These are phyloP conservation scores for Pisolithus sp. DNA, from an alignment of 768 basidiomycete species.

Conservation along the genomic window DNA sequence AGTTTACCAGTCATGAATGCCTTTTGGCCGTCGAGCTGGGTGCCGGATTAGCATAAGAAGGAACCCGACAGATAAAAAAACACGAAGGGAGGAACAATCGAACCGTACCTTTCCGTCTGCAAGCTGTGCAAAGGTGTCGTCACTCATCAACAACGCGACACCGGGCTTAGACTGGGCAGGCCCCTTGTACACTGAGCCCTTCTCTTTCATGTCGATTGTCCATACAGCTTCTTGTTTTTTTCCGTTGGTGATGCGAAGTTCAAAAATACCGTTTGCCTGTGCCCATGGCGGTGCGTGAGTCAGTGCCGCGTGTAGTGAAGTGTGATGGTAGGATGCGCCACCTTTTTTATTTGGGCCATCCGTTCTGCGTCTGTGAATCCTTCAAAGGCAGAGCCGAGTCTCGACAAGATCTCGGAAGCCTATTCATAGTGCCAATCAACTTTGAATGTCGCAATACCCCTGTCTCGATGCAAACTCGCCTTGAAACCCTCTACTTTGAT, in stretches of 20 bases:
- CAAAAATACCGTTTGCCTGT: constrained; percentile 84
- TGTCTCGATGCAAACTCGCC: constrained; percentile 30
- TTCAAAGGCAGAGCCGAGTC: constrained; percentile 47
- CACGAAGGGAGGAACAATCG: no score
- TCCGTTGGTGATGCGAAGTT: constrained; percentile 71
- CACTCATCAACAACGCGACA: constrained; percentile 73
- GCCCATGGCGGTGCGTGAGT: no score
- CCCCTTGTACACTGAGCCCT: constrained; percentile 72
- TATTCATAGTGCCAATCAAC: constrained; percentile 18
- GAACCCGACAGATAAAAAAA: background rate
- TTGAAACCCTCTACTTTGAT: constrained; percentile 73
- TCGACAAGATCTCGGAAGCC: constrained; percentile 62
- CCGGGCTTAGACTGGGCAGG: constrained; percentile 58
- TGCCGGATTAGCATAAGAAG: background rate
- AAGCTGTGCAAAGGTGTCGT: constrained; percentile 68
- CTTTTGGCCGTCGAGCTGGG: constrained; percentile 84
- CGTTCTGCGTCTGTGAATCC: constrained; percentile 55
- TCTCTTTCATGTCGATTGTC: constrained; percentile 93
- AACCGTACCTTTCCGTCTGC: constrained; percentile 61
- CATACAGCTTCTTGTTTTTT: constrained; percentile 67
- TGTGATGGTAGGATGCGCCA: constrained; percentile 14
- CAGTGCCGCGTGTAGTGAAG: background rate
- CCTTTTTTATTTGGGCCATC: constrained; percentile 71
- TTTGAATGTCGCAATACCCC: background rate
- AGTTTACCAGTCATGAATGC: constrained; percentile 95